A percentile compares a stretch with the other conserved stretches of the same genome.
phyloP scores from a whole-genome alignment of 1,284 basidiomycete species.

The Volvariella volvacea region DNA sequence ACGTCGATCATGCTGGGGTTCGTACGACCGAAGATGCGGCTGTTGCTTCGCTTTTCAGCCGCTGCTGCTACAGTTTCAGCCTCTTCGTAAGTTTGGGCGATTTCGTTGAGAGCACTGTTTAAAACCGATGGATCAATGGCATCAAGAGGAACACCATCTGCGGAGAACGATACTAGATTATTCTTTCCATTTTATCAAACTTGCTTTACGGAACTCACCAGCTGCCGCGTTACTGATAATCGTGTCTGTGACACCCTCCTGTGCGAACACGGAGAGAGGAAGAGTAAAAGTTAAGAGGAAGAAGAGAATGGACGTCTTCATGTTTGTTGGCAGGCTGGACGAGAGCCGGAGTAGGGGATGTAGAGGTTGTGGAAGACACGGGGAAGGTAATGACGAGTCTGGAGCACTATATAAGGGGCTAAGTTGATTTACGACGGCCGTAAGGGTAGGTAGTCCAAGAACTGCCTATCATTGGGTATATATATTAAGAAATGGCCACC shows the following conservation, averaged over 20 bases:
- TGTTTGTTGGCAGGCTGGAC: slow-evolving; percentile 12
- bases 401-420: too few species aligned
- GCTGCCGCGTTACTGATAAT: slow-evolving; percentile 19
- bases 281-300: slow-evolving; percentile 8
- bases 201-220: slow-evolving; percentile 11
- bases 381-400: background rate
- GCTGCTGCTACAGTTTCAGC: slow-evolving; percentile 2
- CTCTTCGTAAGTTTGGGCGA: slow-evolving; percentile 13
- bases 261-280: slow-evolving; percentile 9
- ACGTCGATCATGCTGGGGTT: slow-evolving; percentile 20
- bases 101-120: slow-evolving; percentile 18
- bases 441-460: too few species aligned
- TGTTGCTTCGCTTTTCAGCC: slow-evolving; percentile 10
- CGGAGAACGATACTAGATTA: background rate
- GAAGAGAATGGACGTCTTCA: slow-evolving; percentile 20
- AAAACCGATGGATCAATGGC: slow-evolving; percentile 21
- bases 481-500: too few species aligned
- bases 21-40: too few species aligned
- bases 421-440: too few species aligned
- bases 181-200: background rate
- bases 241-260: slow-evolving; percentile 11
- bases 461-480: too few species aligned
- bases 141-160: slow-evolving; percentile 11
- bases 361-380: background rate
- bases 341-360: slow-evolving; percentile 6